These are phyloP conservation scores for Blastobotrys indianensis DNA, from an alignment of 1,139 yeast genomes.

Conservation along the genomic window DNA sequence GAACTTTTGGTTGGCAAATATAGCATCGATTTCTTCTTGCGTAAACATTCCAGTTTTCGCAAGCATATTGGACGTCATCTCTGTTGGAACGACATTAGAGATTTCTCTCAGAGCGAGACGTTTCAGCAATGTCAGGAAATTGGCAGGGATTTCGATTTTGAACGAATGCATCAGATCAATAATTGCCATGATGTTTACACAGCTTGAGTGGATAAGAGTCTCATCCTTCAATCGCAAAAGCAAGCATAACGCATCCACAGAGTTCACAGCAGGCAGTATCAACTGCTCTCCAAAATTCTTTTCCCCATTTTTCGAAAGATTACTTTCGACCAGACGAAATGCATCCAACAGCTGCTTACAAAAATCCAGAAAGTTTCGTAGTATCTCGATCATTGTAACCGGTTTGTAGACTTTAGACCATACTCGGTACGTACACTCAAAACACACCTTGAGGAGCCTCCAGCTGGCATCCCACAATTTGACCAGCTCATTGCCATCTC, in stretches of 20 bases:
- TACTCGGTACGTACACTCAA: conserved; percentile 49
- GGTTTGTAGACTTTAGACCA: conserved; percentile 67
- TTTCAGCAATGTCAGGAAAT: conserved; percentile 21
- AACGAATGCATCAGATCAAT: conserved; percentile 28
- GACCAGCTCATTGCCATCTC: conserved; percentile 26
- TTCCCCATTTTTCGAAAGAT: conserved; percentile 31
- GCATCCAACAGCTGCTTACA: conserved; percentile 65
- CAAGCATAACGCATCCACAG: conserved; percentile 47
- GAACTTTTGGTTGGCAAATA: conserved; percentile 11
- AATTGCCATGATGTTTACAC: conserved; percentile 51
- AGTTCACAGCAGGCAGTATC: conserved; percentile 24
- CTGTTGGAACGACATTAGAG: conserved; percentile 23
- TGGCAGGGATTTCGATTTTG: conserved; percentile 25
- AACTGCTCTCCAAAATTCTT: conserved; percentile 23
- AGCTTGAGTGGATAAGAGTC: conserved; percentile 69
- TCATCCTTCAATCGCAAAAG: conserved; percentile 82
- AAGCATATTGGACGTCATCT: conserved; percentile 22
- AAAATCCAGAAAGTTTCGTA: conserved; percentile 79
- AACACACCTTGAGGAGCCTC: conserved; percentile 65
- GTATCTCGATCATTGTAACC: conserved; percentile 63
- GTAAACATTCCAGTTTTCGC: conserved; percentile 23
- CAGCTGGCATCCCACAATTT: conserved; percentile 65
- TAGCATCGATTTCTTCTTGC: conserved; percentile 20
- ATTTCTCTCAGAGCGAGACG: conserved; percentile 23
- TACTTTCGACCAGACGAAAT: conserved; percentile 48